phyloP scores from a whole-genome alignment of 2,329 filamentous ascomycete species.

The Cadophora gregata region DNA sequence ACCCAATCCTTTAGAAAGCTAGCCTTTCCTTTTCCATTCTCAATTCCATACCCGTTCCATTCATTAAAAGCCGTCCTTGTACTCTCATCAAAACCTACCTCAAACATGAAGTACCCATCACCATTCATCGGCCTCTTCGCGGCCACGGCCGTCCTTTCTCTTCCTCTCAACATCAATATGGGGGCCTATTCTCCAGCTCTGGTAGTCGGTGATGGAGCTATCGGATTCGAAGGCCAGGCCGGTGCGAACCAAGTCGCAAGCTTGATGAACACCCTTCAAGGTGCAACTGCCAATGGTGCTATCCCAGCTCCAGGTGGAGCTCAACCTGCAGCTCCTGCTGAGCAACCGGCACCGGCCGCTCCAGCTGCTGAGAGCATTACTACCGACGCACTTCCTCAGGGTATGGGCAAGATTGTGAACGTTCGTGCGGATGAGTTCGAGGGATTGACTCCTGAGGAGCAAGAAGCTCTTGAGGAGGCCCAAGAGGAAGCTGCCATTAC shows the following conservation, averaged over 20 bases:
- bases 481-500: constrained; percentile 2
- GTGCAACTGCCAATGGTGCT: constrained; percentile 22
- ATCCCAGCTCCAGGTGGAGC: neutral
- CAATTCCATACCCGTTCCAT: constrained; percentile 5
- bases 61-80: neutral
- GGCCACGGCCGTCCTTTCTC: constrained; percentile 24
- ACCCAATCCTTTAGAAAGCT: constrained; percentile 13
- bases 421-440: neutral
- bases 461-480: neutral
- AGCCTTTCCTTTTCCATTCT: constrained; percentile 9
- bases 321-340: neutral
- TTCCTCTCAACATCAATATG: constrained; percentile 36
- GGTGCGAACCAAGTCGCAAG: constrained; percentile 22
- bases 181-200: constrained; percentile 35
- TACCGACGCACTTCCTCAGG: constrained; percentile 1
- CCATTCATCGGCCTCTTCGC: constrained; percentile 24
- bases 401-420: constrained; percentile 25
- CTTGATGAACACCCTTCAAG: constrained; percentile 29
- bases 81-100: constrained; percentile 8
- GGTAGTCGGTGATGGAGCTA: constrained; percentile 38
- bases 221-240: constrained; percentile 28
- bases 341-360: constrained; percentile 2
- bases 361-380: constrained; percentile 25
- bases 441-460: constrained; percentile 4
- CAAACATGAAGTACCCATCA: constrained; percentile 29